phyloP scores from a whole-genome alignment of 1,284 basidiomycete genomes.

The Sanghuangporus sanghuang region DNA sequence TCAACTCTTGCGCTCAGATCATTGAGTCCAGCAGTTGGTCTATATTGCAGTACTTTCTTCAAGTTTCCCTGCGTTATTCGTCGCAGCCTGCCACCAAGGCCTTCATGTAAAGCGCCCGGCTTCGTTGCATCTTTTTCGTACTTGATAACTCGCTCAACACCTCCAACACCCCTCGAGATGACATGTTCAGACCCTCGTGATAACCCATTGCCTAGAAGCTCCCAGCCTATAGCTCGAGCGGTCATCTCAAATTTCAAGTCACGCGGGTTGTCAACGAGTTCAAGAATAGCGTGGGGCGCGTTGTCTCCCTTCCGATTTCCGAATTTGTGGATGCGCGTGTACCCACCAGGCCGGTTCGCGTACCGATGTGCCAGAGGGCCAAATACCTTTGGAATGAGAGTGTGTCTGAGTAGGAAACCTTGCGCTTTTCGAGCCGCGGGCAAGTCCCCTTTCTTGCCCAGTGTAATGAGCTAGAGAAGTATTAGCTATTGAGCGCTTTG shows the following conservation, averaged over 20 bases:
- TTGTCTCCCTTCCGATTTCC: constrained; percentile 90
- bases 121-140: constrained; percentile 12
- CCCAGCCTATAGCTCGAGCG: constrained; percentile 78
- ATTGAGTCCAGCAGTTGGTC: constrained; percentile 26
- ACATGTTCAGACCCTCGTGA: constrained; percentile 39
- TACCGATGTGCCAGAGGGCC: constrained; percentile 80
- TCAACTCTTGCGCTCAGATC: constrained; percentile 30
- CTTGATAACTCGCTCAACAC: constrained; percentile 40
- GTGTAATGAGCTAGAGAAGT: constrained; percentile 71
- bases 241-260: constrained; percentile 88
- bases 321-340: constrained; percentile 90
- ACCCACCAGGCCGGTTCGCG: constrained; percentile 82
- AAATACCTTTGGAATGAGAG: constrained; percentile 78
- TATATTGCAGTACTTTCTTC: constrained; percentile 32
- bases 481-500: neutral
- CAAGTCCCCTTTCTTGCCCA: constrained; percentile 78
- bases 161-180: constrained; percentile 45
- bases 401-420: constrained; percentile 70
- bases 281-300: constrained; percentile 88
- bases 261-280: constrained; percentile 90
- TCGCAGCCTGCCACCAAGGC: constrained; percentile 24
- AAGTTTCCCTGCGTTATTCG: constrained; percentile 29
- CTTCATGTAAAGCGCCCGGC: constrained; percentile 12
- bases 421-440: constrained; percentile 61
- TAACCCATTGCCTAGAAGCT: constrained; percentile 56